These are phyloP conservation scores for Hyaloscypha bicolor DNA, from an alignment of 495 filamentous ascomycete genomes.

Conservation along the genomic window DNA sequence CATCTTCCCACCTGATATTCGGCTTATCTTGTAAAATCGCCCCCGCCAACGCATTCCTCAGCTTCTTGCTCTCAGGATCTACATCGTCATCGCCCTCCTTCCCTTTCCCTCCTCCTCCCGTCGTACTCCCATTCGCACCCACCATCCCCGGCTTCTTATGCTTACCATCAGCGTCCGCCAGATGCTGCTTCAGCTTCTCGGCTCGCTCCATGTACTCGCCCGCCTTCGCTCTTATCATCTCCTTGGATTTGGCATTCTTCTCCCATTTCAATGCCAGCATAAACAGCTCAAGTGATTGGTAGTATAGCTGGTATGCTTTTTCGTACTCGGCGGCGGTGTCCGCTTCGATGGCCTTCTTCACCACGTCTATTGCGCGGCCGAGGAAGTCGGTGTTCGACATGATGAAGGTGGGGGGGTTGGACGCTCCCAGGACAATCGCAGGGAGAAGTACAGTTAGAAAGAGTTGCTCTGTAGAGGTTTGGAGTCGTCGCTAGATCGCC, in stretches of 20 bases:
- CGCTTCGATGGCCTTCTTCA: slow-evolving; percentile 95
- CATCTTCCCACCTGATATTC: slow-evolving; percentile 96
- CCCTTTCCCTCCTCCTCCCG: slow-evolving; percentile 52
- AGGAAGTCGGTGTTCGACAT: slow-evolving; percentile 99
- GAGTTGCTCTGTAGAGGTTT: background rate
- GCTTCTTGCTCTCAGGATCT: slow-evolving; percentile 93
- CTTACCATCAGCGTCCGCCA: slow-evolving; percentile 70
- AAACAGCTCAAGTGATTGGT: slow-evolving; percentile 90
- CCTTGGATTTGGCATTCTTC: slow-evolving; percentile 94
- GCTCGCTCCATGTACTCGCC: slow-evolving; percentile 98
- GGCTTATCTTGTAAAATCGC: slow-evolving; percentile 95
- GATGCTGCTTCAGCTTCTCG: slow-evolving; percentile 92
- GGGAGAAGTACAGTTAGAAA: background rate
- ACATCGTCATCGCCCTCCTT: slow-evolving; percentile 61
- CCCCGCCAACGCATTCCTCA: slow-evolving; percentile 84
- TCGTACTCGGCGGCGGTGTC: slow-evolving; percentile 97
- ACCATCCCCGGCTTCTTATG: slow-evolving; percentile 79
- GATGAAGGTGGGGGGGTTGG: slow-evolving; percentile 35
- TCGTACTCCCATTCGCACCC: slow-evolving; percentile 81
- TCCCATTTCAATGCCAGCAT: slow-evolving; percentile 98
- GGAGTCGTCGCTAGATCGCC: background rate
- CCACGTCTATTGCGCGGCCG: slow-evolving; percentile 89
- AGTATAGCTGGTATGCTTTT: slow-evolving; percentile 93
- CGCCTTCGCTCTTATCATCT: slow-evolving; percentile 92
- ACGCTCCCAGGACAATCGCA: slow-evolving; percentile 15